Evolutionary conservation across 768 basidiomycete genomes (phyloP).

Genomic region (Ramaria sp.): DNA sequence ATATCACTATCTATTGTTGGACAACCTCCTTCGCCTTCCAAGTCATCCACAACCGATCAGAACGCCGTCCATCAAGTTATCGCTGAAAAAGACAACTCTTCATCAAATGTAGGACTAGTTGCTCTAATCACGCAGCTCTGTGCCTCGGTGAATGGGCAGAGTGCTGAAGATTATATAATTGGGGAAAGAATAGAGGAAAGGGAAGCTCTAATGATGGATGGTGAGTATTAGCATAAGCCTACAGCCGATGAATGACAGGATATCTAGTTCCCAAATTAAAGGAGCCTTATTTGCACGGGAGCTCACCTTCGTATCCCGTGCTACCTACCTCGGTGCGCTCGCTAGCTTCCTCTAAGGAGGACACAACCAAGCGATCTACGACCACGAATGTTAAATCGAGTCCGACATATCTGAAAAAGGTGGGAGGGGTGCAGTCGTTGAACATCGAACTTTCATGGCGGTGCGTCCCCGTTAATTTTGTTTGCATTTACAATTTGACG

Average conservation of each 20-base stretch:
- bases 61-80: background rate
- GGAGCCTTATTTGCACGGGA: conserved; percentile 38
- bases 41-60: conserved; percentile 9
- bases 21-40: conserved; percentile 18
- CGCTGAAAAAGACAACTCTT: conserved; percentile 21
- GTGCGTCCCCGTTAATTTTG: conserved; percentile 22
- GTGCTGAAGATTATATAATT: conserved; percentile 32
- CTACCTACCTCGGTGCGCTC: conserved; percentile 10
- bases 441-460: conserved; percentile 57
- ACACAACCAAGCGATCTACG: background rate
- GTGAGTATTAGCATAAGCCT: conserved; percentile 22
- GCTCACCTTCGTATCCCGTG: conserved; percentile 14
- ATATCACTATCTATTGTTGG: conserved; percentile 23
- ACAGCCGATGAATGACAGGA: background rate
- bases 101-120: background rate
- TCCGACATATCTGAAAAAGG: conserved; percentile 36
- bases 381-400: background rate
- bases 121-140: conserved; percentile 19
- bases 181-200: conserved; percentile 46
- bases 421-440: conserved; percentile 47
- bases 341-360: background rate
- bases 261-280: conserved; percentile 43
- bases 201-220: conserved; percentile 43
- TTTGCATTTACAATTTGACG: conserved; percentile 10
- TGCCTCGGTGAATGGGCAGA: conserved; percentile 15